A percentile compares a stretch with the other conserved stretches of the same genome.
Conservation (phyloP, 371 early-diverging fungal species). For the Rhizopus sp. region DNA sequence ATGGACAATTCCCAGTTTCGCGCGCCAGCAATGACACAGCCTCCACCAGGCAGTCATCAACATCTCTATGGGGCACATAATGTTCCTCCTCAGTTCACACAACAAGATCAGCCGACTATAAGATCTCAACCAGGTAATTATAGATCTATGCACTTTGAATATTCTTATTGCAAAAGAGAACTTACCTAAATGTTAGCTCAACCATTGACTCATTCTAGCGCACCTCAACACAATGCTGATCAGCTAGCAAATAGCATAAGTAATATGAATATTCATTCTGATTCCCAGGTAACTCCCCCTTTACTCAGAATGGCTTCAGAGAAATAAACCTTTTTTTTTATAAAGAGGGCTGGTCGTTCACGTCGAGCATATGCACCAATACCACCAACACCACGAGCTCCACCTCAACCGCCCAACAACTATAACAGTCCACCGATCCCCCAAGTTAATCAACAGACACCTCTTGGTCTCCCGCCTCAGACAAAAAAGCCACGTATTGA, state of each 20-base stretch:
- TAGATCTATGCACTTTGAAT: too few relatives aligned
- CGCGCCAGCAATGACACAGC: too few relatives aligned
- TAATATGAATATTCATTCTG: not conserved
- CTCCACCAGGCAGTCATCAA: too few relatives aligned
- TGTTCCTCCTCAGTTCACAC: too few relatives aligned
- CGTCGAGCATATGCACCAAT: constrained; percentile 39
- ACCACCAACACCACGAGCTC: constrained; percentile 8
- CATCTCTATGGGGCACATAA: too few relatives aligned
- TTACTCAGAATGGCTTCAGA: too few relatives aligned
- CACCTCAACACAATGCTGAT: not conserved
- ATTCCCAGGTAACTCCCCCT: not conserved
- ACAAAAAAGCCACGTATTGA: constrained; percentile 73
- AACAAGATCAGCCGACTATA: too few relatives aligned
- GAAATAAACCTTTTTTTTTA: not conserved
- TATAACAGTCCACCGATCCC: constrained; percentile 7
- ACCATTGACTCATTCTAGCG: not conserved
- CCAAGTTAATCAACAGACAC: constrained; percentile 2
- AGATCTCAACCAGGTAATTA: too few relatives aligned
- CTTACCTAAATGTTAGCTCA: not conserved
- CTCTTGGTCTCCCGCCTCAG: constrained; percentile 27
- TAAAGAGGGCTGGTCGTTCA: constrained; percentile 25
- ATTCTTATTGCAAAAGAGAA: too few relatives aligned
- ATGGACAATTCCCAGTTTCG: too few relatives aligned
- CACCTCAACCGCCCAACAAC: constrained; percentile 3
- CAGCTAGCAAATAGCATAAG: not conserved